Percentiles rank a stretch among this genome's conserved stretches.
These are phyloP conservation scores for Diaporthe capsici DNA, from an alignment of 2,329 filamentous ascomycete genomes.

Conservation along the genomic window DNA sequence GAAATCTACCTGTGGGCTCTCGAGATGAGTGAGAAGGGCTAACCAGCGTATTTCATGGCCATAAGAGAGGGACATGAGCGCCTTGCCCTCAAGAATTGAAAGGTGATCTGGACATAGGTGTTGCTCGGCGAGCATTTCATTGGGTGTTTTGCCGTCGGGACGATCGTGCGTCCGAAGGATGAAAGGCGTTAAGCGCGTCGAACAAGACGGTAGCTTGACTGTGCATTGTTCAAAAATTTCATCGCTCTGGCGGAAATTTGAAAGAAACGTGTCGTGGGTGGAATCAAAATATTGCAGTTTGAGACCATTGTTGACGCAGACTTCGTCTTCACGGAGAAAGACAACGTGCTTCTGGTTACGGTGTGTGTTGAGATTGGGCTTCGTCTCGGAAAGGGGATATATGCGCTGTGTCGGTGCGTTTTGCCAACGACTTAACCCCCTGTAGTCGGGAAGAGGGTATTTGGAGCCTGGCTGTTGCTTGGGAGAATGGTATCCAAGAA, in stretches of 20 bases:
- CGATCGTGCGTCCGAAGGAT: slow-evolving; percentile 43
- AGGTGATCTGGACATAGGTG: not conserved
- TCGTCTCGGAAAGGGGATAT: not conserved
- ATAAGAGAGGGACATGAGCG: not conserved
- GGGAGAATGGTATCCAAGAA: slow-evolving; percentile 46
- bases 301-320: not conserved
- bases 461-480: not conserved
- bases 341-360: not conserved
- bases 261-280: not conserved
- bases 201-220: slow-evolving; percentile 46
- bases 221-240: slow-evolving; percentile 53
- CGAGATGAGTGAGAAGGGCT: not conserved
- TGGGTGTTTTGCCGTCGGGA: not conserved
- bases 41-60: not conserved
- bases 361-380: not conserved
- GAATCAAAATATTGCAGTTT: not conserved
- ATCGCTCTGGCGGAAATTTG: not conserved
- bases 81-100: not conserved
- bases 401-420: not conserved
- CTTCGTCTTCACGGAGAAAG: not conserved
- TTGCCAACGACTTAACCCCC: not conserved
- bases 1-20: not conserved
- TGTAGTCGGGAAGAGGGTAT: not conserved
- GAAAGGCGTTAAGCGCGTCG: slow-evolving; percentile 55
- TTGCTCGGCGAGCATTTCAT: not conserved